These are phyloP conservation scores for Penicillium sp. DNA, from an alignment of 2,329 filamentous ascomycete genomes.

Conservation along the genomic window DNA sequence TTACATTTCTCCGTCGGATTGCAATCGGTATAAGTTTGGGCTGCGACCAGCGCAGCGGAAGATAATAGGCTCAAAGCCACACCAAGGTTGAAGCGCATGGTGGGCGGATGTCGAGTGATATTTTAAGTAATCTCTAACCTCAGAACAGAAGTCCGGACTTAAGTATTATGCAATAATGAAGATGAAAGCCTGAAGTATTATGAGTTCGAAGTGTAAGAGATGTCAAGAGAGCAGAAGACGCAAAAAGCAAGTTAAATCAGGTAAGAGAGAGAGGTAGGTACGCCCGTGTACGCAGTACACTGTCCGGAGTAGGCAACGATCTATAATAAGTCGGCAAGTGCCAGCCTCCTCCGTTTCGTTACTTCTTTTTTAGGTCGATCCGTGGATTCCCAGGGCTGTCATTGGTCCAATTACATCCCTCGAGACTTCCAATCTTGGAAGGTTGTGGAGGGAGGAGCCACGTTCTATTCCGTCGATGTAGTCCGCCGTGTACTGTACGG, in stretches of 20 bases:
- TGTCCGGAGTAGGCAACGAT: neutral
- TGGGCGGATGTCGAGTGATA: conserved; percentile 10
- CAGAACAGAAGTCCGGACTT: neutral
- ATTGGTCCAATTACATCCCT: conserved; percentile 11
- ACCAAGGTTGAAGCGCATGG: conserved; percentile 34
- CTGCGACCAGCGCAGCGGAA: conserved; percentile 30
- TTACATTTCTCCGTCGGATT: conserved; percentile 43
- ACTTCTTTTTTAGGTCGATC: conserved; percentile 14
- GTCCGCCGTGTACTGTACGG: neutral
- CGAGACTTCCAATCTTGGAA: too few relatives aligned
- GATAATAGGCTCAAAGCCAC: conserved; percentile 31
- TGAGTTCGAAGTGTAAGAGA: neutral
- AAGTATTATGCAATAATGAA: conserved; percentile 7
- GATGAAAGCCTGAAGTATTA: neutral
- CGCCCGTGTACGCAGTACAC: too few relatives aligned
- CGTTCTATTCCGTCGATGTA: neutral
- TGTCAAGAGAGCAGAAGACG: neutral
- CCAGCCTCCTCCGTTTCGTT: conserved; percentile 26
- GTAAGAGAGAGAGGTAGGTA: too few relatives aligned
- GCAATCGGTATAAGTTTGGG: conserved; percentile 48
- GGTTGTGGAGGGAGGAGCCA: too few relatives aligned
- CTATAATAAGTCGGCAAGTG: conserved; percentile 11
- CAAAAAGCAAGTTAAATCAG: too few relatives aligned
- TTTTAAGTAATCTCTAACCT: neutral
- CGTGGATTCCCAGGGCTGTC: conserved; percentile 13